Base-by-base conservation (phyloP, 306 rosid genomes). In the Phaseolus lunatus region DNA sequence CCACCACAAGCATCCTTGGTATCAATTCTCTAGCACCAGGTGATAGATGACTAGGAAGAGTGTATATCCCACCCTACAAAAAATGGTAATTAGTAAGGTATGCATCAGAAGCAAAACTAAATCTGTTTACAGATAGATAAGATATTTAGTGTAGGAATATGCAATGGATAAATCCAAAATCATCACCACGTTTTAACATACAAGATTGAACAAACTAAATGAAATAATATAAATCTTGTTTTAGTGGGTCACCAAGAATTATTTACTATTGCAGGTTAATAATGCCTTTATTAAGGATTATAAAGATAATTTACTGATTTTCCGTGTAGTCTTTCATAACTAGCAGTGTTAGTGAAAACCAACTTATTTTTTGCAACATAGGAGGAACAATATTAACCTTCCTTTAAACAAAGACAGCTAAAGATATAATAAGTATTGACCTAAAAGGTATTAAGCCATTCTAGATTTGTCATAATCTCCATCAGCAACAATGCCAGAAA, bases 31-130 rank as follows among this genome's bases (percentile, higher is more conserved):
- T 89, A 71, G 97, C 98, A 73, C 92, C 90, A 73, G 88, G 83
- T 24, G 98, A 95, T 75, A 95, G 83, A 87, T 92, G 96, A 82
- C 97, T 88, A 1, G 97, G 98, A 83, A 92, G 90, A 62, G 91
- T 92, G 79, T 95, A 95, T 71, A 95, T 89, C 74, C 98, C 98
- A 56, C 95, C 95, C 98, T 95, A 87, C 22, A 81, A 54, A 52
- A 66, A 72, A 77, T 18, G 41, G 50, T 23, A 68, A 24, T 43
- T 43, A 20, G 35, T 18, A 39, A 67, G 73, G 26, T 61, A 45
- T 45, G 52, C 33, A 65, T 65, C 56, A 74, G 45, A 79, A 78
- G 65, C 65, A 75, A 78, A 70, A 75, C n/a, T 27, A 37, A 62
- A 78, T 47, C 53, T 22, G 27, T 69, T 26, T 12, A 26, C 20